phyloP scores from a whole-genome alignment of 495 filamentous ascomycete genomes.

The Astrothelium subdiscretum region DNA sequence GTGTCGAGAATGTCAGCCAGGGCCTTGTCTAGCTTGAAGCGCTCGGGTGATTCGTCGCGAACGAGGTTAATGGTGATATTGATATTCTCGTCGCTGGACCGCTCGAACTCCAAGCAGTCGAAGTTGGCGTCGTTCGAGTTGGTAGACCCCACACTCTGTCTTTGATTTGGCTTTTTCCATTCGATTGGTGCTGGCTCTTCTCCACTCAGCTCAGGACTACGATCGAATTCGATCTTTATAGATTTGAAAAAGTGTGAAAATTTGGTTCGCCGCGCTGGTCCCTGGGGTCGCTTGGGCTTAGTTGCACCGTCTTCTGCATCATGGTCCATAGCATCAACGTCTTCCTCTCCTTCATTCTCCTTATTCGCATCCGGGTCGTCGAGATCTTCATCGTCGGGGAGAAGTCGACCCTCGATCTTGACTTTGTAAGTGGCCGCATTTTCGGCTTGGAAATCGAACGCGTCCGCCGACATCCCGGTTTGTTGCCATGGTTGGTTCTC shows the following conservation, averaged over 20 bases:
- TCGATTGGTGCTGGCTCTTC: slow-evolving; percentile 51
- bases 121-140: slow-evolving; percentile 53
- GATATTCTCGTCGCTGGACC: slow-evolving; percentile 80
- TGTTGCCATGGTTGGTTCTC: slow-evolving; percentile 92
- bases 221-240: slow-evolving; percentile 79
- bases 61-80: slow-evolving; percentile 84
- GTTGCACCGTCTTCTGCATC: slow-evolving; percentile 34
- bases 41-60: slow-evolving; percentile 74
- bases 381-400: slow-evolving; percentile 29
- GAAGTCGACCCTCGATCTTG: slow-evolving; percentile 82
- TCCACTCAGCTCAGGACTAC: slow-evolving; percentile 38
- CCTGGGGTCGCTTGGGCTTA: slow-evolving; percentile 28
- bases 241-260: slow-evolving; percentile 95
- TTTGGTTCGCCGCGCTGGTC: slow-evolving; percentile 40
- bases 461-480: slow-evolving; percentile 33
- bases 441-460: slow-evolving; percentile 62
- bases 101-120: slow-evolving; percentile 82
- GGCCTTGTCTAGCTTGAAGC: slow-evolving; percentile 62
- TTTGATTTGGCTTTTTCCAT: slow-evolving; percentile 55
- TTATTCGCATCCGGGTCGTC: slow-evolving; percentile 47
- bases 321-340: slow-evolving; percentile 49
- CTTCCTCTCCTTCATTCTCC: slow-evolving; percentile 47
- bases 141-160: slow-evolving; percentile 9
- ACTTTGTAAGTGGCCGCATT: slow-evolving; percentile 69
- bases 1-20: slow-evolving; percentile 81